Base-by-base conservation (phyloP, 257 asterid genomes). In the Vinca minor region DNA sequence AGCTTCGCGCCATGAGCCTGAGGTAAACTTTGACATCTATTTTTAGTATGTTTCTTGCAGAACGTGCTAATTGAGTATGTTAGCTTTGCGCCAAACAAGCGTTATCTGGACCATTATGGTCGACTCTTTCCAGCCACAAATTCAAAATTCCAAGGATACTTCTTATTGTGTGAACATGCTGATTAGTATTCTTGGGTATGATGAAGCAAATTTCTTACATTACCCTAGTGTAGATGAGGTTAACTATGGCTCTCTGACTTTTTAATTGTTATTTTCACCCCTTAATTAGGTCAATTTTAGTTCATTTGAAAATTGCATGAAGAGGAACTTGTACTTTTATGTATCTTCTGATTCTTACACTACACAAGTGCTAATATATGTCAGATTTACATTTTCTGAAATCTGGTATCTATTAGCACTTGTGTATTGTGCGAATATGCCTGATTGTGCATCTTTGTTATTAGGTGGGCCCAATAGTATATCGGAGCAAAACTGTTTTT, bases 1-100 rank as follows among this genome's bases (percentile, higher is more conserved):
- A 76, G 99, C 99, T 77, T 93, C 97, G 99, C 95, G 89, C 75
- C 85, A 87, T 50, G 99, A 93, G 69, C 91, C 96, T 29, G 87
- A 76, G 94, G 97, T 93, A 68, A 71, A 59, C 50, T 67, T 72
- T 64, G 57, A 39, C 17, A 29, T 55, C 41, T 14, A 7, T 55
- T 8, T 59, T 32, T 11, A 18, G 64, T 25, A 12, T 46, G 8
- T 44, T 44, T 44, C 49, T 44, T 44, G 15, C 17, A 39, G 47
- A 34, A 42, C 44, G n/a, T n/a, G n/a, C n/a, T n/a, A n/a, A n/a
- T n/a, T n/a, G n/a, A n/a, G n/a, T n/a, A n/a, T n/a, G n/a, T n/a
- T n/a, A n/a, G n/a, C n/a, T n/a, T 36, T 56, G 15, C 42, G 25
- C 41, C 59, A 47, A 41, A 35, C 44, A 45, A 36, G 55, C 28